Evolutionary conservation across 805 yeast species (phyloP).

Genomic region (Wickerhamomyces bisporus): DNA sequence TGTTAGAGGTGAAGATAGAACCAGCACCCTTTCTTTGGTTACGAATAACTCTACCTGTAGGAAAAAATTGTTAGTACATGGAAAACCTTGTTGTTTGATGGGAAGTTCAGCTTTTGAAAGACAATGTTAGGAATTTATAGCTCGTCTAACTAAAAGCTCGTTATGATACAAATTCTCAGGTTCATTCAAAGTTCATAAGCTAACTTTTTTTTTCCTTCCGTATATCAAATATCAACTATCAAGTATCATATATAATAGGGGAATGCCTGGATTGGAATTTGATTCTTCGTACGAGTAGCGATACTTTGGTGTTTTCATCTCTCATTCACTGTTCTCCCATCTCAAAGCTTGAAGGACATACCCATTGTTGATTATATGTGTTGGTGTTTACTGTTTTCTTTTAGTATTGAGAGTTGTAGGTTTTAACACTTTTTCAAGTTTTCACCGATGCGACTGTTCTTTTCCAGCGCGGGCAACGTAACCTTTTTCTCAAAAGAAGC

Average conservation of each 20-base stretch:
- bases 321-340: too few relatives aligned
- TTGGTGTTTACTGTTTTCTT: slow-evolving; percentile 13
- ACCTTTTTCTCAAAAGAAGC: too few relatives aligned
- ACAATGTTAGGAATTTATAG: too few relatives aligned
- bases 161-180: too few relatives aligned
- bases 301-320: not conserved
- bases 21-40: slow-evolving; percentile 99
- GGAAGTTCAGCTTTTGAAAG: too few relatives aligned
- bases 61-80: slow-evolving; percentile 12
- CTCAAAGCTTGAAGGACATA: slow-evolving; percentile 16
- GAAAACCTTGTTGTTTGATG: not conserved
- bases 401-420: slow-evolving; percentile 7
- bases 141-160: too few relatives aligned
- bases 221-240: too few relatives aligned
- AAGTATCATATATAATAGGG: too few relatives aligned
- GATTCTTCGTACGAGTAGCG: too few relatives aligned
- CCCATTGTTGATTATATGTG: slow-evolving; percentile 26
- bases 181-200: too few relatives aligned
- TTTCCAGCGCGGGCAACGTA: slow-evolving; percentile 14
- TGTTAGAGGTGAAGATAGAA: slow-evolving; percentile 99
- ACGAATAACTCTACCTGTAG: slow-evolving; percentile 97
- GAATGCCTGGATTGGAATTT: too few relatives aligned
- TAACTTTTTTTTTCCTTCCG: too few relatives aligned
- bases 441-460: slow-evolving; percentile 5
- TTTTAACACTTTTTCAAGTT: slow-evolving; percentile 19